Evolutionary conservation across 257 asterid genomes (phyloP).

Genomic region (Solanum bukasovii): DNA sequence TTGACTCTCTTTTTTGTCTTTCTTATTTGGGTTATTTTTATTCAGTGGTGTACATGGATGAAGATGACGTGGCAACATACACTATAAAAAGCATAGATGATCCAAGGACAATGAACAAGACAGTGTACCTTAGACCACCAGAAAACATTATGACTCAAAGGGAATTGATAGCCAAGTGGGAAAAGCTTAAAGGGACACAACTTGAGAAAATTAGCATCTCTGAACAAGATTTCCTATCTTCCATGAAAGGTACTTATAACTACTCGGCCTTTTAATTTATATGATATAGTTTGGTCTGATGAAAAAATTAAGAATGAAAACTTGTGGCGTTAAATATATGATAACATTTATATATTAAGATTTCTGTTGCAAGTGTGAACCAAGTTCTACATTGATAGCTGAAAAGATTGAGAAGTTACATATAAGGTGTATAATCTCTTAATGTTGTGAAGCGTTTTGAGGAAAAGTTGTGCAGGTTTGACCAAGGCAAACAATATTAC

Average conservation of each 20-base stretch:
- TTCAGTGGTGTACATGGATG: slow-evolving; percentile 50
- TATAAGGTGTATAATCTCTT: neutral
- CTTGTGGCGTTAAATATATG: neutral
- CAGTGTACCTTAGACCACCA: slow-evolving; percentile 53
- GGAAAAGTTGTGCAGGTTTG: neutral
- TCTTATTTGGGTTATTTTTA: neutral
- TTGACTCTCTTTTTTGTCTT: neutral
- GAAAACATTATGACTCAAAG: slow-evolving; percentile 49
- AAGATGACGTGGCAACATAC: slow-evolving; percentile 63
- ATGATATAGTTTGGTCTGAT: neutral
- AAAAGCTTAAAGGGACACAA: slow-evolving; percentile 38
- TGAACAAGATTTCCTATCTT: slow-evolving; percentile 42
- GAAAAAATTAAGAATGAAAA: neutral
- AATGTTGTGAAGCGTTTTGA: neutral
- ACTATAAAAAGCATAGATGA: slow-evolving; percentile 54
- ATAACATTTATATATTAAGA: neutral
- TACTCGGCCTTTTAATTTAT: neutral
- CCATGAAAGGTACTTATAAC: slow-evolving; percentile 31
- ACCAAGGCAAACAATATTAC: neutral
- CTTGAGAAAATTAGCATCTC: slow-evolving; percentile 41
- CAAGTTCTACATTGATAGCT: accelerated
- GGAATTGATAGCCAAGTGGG: slow-evolving; percentile 58
- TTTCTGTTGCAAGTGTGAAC: neutral
- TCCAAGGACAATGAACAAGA: slow-evolving; percentile 68
- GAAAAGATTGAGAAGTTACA: neutral